These are phyloP conservation scores for Coemansia sp. DNA, from an alignment of 192 early-diverging fungal species.

Conservation along the genomic window DNA sequence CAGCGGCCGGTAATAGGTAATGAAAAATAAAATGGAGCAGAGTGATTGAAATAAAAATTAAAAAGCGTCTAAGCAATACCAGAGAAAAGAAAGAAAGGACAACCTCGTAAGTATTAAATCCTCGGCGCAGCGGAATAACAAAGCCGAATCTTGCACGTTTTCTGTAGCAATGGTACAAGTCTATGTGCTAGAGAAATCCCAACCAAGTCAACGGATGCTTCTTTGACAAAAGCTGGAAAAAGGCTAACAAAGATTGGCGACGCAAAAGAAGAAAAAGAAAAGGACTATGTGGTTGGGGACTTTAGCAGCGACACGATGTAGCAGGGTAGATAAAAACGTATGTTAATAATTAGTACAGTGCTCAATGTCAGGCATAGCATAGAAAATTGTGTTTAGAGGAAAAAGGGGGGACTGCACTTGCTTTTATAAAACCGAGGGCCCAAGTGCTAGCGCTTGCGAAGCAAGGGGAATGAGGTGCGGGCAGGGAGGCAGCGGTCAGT, in stretches of 20 bases:
- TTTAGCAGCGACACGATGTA: neutral
- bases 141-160: no score
- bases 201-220: neutral
- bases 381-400: neutral
- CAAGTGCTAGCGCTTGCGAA: neutral
- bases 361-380: neutral
- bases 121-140: no score
- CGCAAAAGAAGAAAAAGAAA: neutral
- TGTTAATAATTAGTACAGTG: neutral
- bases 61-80: no score
- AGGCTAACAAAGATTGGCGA: neutral
- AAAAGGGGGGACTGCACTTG: constrained; percentile 13
- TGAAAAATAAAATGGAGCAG: no score
- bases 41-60: no score
- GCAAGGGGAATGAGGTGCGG: neutral
- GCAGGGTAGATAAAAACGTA: neutral
- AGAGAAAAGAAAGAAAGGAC: no score
- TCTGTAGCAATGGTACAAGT: no score
- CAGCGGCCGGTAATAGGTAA: no score
- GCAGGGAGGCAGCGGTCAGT: constrained; percentile 3
- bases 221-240: neutral
- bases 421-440: constrained; percentile 10
- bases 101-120: no score
- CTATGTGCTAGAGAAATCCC: neutral
- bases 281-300: neutral